Conservation (phyloP, 257 asterid genomes). For the Solanum paucissectum region DNA sequence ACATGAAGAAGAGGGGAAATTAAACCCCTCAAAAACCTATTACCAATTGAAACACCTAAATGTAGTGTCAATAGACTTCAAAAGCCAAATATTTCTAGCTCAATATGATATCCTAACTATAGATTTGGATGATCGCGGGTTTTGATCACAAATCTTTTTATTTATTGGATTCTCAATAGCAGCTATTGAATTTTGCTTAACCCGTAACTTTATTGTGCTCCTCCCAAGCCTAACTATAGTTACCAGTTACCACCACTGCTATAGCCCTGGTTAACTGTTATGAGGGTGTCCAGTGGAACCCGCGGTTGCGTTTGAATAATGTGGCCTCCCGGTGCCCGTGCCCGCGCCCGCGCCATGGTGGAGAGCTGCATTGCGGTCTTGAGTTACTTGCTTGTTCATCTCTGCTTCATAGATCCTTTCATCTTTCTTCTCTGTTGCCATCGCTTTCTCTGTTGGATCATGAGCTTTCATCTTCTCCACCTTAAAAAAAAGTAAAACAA, state of each 20-base stretch:
- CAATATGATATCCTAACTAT: neutral
- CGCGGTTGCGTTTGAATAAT: slow-evolving; percentile 24
- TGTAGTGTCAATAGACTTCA: neutral
- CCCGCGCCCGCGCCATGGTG: slow-evolving; percentile 24
- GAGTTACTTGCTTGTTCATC: slow-evolving; percentile 27
- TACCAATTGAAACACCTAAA: neutral
- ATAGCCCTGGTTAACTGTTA: slow-evolving; percentile 10
- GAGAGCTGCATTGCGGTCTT: slow-evolving; percentile 23
- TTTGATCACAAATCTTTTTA: neutral
- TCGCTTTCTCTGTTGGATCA: slow-evolving; percentile 31
- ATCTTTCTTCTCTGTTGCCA: slow-evolving; percentile 45
- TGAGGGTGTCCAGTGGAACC: slow-evolving; percentile 26
- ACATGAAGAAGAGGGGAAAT: neutral
- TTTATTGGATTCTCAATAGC: neutral
- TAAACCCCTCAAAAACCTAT: neutral
- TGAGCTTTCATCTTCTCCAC: slow-evolving; percentile 36
- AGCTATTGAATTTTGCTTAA: neutral
- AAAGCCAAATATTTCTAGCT: neutral
- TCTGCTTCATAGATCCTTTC: slow-evolving; percentile 42
- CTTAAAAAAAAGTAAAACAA: slow-evolving; percentile 5
- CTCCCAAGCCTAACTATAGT: neutral
- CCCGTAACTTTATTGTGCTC: neutral
- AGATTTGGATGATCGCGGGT: neutral
- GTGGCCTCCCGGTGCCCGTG: slow-evolving; percentile 14
- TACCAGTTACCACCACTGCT: slow-evolving; percentile 41